These are phyloP conservation scores for Suillus spraguei DNA, from an alignment of 768 basidiomycete genomes.

Conservation along the genomic window DNA sequence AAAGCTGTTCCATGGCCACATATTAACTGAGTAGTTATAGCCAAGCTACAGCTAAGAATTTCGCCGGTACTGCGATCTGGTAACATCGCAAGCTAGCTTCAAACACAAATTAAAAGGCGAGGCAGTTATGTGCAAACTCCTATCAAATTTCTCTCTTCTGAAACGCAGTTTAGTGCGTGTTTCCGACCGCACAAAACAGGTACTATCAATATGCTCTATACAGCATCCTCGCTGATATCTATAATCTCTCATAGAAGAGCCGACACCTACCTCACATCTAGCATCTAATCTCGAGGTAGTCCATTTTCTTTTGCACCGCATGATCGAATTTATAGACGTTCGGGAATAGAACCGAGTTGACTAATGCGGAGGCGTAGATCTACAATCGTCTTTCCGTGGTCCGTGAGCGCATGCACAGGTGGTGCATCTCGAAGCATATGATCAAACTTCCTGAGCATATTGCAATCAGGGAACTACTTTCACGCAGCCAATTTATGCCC, in stretches of 20 bases:
- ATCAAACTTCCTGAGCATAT: not conserved
- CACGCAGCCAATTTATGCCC: not conserved
- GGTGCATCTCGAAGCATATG: conserved; percentile 2
- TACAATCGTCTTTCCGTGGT: not conserved
- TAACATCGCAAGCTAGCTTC: not conserved
- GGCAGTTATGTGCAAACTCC: not conserved
- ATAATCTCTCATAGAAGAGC: not conserved
- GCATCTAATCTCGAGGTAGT: not conserved
- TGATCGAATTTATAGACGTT: not conserved
- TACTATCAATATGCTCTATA: not conserved
- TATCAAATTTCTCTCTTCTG: not conserved
- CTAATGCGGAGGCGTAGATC: not conserved
- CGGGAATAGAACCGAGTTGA: not conserved
- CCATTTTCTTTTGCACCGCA: not conserved
- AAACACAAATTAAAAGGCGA: not conserved
- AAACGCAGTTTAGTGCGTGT: not conserved
- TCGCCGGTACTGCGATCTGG: not conserved
- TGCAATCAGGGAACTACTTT: conserved; percentile 1
- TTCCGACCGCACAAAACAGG: not conserved
- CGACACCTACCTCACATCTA: not conserved
- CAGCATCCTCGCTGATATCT: not conserved
- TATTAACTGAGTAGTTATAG: not conserved
- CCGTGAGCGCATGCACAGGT: not conserved
- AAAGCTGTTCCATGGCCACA: not conserved
- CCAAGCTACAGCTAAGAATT: not conserved